Evolutionary conservation across 805 yeast genomes (phyloP).

Genomic region (Isabelozyma heimii): DNA sequence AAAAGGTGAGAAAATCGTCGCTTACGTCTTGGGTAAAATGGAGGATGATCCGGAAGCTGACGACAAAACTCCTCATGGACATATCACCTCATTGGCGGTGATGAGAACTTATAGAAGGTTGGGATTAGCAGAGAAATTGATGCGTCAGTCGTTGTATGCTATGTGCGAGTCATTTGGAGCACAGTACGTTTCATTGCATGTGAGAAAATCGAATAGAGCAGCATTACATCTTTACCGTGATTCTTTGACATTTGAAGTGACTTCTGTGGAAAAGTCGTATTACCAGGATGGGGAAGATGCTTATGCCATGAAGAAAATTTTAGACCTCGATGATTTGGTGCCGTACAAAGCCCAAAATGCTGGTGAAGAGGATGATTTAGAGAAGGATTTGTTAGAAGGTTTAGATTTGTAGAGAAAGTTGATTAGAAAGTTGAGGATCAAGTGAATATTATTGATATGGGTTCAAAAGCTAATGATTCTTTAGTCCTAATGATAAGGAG

Average conservation of each 20-base stretch:
- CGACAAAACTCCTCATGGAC: constrained; percentile 83
- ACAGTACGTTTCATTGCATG: constrained; percentile 84
- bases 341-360: constrained; percentile 56
- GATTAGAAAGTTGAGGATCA: background rate
- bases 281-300: constrained; percentile 99
- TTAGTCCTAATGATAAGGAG: too few species aligned
- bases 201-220: constrained; percentile 88
- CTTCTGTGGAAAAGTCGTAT: constrained; percentile 80
- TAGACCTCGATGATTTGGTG: constrained; percentile 57
- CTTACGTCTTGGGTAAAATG: constrained; percentile 94
- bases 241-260: constrained; percentile 78
- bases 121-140: constrained; percentile 90
- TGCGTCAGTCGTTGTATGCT: constrained; percentile 81
- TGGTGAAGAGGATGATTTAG: constrained; percentile 53
- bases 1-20: constrained; percentile 81
- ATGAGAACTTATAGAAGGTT: constrained; percentile 93
- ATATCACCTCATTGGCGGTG: constrained; percentile 89
- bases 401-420: constrained; percentile 2
- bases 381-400: constrained; percentile 28
- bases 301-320: constrained; percentile 81
- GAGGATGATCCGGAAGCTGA: constrained; percentile 85
- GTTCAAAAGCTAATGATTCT: background rate
- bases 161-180: constrained; percentile 80
- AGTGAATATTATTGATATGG: background rate
- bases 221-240: constrained; percentile 90